A percentile compares a stretch with the other conserved stretches of the same genome.
phyloP scores from a whole-genome alignment of 2,329 filamentous ascomycete species.

The Chrysoporthe deuterocubensis region DNA sequence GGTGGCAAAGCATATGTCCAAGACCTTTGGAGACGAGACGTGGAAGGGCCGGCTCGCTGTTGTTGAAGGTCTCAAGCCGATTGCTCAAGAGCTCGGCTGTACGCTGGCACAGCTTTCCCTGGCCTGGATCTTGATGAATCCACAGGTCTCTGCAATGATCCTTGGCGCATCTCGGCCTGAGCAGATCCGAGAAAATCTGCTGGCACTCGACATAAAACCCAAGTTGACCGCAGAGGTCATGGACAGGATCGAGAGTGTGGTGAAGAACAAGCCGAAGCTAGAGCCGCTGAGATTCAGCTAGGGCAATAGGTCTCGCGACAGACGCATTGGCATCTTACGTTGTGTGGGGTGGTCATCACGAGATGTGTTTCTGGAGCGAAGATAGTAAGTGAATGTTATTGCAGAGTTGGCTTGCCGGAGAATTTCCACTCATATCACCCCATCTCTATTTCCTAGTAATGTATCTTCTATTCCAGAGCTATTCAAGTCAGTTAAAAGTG shows the following conservation, averaged over 20 bases:
- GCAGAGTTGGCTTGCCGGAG: too few relatives aligned
- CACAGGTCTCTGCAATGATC: not conserved
- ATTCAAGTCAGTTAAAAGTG: too few relatives aligned
- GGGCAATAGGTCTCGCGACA: not conserved
- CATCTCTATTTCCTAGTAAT: too few relatives aligned
- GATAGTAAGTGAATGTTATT: too few relatives aligned
- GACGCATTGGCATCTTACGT: not conserved
- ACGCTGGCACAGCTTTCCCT: not conserved
- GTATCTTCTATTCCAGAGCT: too few relatives aligned
- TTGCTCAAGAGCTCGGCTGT: not conserved
- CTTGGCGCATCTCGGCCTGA: not conserved
- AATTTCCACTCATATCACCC: too few relatives aligned
- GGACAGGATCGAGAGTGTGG: not conserved
- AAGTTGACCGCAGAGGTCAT: not conserved
- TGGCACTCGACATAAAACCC: not conserved
- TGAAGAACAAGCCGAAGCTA: not conserved
- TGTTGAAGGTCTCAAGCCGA: not conserved
- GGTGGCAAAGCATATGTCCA: not conserved
- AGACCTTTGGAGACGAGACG: constrained; percentile 1
- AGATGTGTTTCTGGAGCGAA: not conserved
- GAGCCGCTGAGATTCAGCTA: not conserved
- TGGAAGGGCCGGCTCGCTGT: not conserved
- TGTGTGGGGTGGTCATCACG: not conserved
- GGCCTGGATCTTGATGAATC: not conserved
- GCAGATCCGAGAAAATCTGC: not conserved